These are phyloP conservation scores for Paecilomyces sp. DNA, from an alignment of 2,329 filamentous ascomycete species.

Conservation along the genomic window DNA sequence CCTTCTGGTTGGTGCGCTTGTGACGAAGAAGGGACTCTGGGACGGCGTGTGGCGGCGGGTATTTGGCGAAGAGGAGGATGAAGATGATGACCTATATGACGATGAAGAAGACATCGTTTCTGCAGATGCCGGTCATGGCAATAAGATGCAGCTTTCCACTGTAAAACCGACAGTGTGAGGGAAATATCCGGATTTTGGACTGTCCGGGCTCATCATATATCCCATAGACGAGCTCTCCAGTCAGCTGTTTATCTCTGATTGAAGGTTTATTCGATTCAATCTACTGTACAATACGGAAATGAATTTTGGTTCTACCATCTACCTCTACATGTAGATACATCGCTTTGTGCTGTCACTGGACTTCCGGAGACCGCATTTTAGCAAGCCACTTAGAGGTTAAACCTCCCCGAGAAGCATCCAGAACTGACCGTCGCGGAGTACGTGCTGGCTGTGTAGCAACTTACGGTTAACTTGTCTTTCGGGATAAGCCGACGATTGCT, in stretches of 20 bases:
- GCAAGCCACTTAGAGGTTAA: not conserved
- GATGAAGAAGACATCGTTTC: conserved; percentile 42
- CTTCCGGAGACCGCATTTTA: not conserved
- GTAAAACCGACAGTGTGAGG: conserved; percentile 2
- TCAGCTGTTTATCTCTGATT: not conserved
- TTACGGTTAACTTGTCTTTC: no score
- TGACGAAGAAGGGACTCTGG: conserved; percentile 92
- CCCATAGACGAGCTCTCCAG: not conserved
- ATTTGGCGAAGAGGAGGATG: conserved; percentile 51
- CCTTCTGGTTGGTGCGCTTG: conserved; percentile 80
- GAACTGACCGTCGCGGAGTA: no score
- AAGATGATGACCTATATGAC: conserved; percentile 51
- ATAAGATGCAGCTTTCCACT: not conserved
- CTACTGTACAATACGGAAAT: not conserved
- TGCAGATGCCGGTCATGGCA: conserved; percentile 5
- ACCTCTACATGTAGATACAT: not conserved
- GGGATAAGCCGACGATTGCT: no score
- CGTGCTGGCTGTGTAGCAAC: no score
- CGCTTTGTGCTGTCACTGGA: not conserved
- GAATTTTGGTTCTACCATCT: not conserved
- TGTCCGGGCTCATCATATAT: not conserved
- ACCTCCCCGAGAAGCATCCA: no score
- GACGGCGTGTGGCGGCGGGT: conserved; percentile 67
- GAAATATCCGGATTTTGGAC: not conserved
- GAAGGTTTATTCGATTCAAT: not conserved